Evolutionary conservation across 2,329 filamentous ascomycete species (phyloP), one percentile per base, ranked within the genome.

Genomic region (Fusarium subtropicale): DNA sequence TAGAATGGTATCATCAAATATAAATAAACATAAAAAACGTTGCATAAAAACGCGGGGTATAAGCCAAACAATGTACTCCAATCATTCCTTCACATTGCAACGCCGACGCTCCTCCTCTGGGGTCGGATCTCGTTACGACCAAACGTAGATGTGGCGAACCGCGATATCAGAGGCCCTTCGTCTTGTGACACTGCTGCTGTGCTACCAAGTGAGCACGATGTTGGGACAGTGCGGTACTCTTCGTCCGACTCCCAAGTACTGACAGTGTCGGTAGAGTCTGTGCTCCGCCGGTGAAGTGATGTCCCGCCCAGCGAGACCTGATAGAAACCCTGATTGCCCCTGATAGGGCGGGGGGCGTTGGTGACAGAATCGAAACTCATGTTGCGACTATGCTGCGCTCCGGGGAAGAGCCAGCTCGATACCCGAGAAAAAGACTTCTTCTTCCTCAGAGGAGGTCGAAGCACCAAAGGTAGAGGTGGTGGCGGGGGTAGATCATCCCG

Each of bases 341-440:
- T 86, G 44, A 88, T 76, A 12, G 87, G 85, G 41, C 78, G 83
- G 3, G 87, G 87, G 7, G 77, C 77, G 68, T 88, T 90, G 47
- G 87, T 89, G 28, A 88, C 77, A 5, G 83, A 84, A 64, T 86
- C 83, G 31, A 84, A 72, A 59, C 81, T 83, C 52, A 82, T 76
- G 52, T 82, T 80, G 20, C 74, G 76, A 55, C 78, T 76, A 59
- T 81, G 75, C 46, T 77, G 71, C 36, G 79, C 71, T 20, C 78
- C 76, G 45, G 84, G 81, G 69, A 86, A 87, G 28, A 90, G 80
- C 87, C 88, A 90, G 69, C 77, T 84, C 4, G 88, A 89, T 11
- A 90, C 86, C 18, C 84, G 82, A 12, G 87, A 88, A 74, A 91
- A 90, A 0, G 88, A 89, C 74, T 90, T 90, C 81, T 90, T 90